A percentile compares a stretch with the other conserved stretches of the same genome.
Evolutionary conservation across 2,329 filamentous ascomycete species (phyloP).

Genomic region (Penicillium sp.): DNA sequence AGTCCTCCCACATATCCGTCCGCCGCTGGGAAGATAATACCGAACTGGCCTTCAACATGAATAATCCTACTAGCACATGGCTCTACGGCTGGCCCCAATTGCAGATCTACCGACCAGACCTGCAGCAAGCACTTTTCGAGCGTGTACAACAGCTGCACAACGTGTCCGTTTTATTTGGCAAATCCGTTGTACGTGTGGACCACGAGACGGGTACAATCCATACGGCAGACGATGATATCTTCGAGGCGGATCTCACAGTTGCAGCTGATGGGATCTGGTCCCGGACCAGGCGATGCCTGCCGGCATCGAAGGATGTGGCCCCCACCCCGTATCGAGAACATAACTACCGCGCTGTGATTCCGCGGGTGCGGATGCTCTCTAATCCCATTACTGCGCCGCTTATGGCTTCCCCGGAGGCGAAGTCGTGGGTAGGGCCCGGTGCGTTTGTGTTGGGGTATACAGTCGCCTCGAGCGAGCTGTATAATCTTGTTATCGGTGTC

Average conservation of each 20-base stretch:
- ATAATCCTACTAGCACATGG: background rate
- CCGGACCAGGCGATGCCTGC: background rate
- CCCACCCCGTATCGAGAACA: background rate
- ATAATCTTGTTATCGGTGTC: background rate
- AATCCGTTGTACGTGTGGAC: background rate
- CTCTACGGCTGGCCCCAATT: background rate
- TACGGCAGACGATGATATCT: background rate
- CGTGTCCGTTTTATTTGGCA: background rate
- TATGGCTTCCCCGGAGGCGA: background rate
- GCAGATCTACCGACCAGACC: background rate
- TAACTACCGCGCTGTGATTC: background rate
- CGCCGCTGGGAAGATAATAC: background rate
- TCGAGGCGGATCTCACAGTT: background rate
- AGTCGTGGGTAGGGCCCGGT: background rate
- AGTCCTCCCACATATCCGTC: background rate
- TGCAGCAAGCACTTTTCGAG: background rate
- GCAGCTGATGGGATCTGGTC: background rate
- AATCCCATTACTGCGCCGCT: background rate
- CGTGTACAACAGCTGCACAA: background rate
- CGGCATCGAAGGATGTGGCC: background rate
- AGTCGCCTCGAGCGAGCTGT: background rate
- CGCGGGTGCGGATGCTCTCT: background rate
- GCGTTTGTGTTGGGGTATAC: background rate
- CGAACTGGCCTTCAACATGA: background rate
- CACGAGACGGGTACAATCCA: background rate